A percentile compares a stretch with the other conserved stretches of the same genome.
Evolutionary conservation across 768 basidiomycete genomes (phyloP).

Genomic region (Suillus subaureus): DNA sequence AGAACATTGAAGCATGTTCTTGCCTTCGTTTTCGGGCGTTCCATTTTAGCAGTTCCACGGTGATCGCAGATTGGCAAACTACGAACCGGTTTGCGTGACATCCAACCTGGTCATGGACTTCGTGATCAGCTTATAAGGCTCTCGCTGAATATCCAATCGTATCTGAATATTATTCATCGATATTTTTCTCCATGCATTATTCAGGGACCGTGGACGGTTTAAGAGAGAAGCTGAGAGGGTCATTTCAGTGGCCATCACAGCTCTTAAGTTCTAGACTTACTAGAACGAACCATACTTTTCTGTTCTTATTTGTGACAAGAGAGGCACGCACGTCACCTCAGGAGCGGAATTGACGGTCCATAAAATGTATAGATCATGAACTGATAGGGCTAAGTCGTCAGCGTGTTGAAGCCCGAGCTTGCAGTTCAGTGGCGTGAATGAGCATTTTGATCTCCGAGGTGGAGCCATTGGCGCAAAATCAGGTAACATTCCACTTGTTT

Average conservation of each 20-base stretch:
- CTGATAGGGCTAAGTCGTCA: background rate
- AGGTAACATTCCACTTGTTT: background rate
- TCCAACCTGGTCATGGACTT: background rate
- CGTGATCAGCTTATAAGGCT: background rate
- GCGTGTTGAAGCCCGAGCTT: background rate
- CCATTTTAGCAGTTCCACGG: slow-evolving; percentile 1
- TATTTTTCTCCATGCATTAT: background rate
- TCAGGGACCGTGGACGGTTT: background rate
- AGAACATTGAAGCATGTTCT: background rate
- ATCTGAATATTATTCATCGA: background rate
- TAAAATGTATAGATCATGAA: background rate
- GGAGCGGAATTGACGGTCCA: background rate
- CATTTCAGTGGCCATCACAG: background rate
- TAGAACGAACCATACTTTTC: background rate
- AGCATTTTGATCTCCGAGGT: background rate
- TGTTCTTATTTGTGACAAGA: background rate
- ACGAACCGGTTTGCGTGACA: slow-evolving; percentile 4
- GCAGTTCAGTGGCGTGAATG: background rate
- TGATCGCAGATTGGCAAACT: background rate
- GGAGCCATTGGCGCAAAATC: background rate
- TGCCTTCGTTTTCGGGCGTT: background rate
- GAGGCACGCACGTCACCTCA: background rate
- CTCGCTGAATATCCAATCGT: background rate
- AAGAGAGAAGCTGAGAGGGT: background rate
- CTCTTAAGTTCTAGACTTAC: background rate